phyloP scores from a whole-genome alignment of 345 rosid genomes.

The Raphanus raphanistrum region DNA sequence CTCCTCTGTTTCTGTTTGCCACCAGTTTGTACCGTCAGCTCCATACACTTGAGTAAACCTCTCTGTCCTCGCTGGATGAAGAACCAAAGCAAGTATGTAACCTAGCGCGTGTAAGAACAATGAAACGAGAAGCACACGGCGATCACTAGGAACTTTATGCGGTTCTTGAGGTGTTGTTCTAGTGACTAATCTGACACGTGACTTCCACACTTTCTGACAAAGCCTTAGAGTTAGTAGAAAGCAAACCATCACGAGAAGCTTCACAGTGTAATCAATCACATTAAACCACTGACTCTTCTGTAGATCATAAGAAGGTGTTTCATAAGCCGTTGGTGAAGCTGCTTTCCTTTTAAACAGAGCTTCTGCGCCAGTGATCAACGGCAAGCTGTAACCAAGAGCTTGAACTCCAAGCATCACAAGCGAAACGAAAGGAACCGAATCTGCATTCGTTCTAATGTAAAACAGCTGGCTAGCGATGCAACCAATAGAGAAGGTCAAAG shows the following conservation, averaged over 20 bases:
- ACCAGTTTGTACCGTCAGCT: slow-evolving; percentile 31
- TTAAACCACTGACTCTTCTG: slow-evolving; percentile 68
- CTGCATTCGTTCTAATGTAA: slow-evolving; percentile 48
- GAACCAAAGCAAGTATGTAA: slow-evolving; percentile 49
- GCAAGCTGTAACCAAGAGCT: slow-evolving; percentile 78
- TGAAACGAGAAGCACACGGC: slow-evolving; percentile 50
- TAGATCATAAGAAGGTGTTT: slow-evolving; percentile 49
- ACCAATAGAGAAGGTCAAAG: slow-evolving; percentile 66
- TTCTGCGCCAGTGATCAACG: slow-evolving; percentile 82
- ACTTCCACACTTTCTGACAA: slow-evolving; percentile 84
- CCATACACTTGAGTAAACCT: slow-evolving; percentile 34
- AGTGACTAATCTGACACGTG: slow-evolving; percentile 56
- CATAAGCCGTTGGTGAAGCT: slow-evolving; percentile 47
- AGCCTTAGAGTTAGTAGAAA: slow-evolving; percentile 76
- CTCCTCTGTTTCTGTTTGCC: slow-evolving; percentile 79
- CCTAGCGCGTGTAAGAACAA: slow-evolving; percentile 56
- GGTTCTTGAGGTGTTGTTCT: slow-evolving; percentile 55
- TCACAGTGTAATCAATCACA: slow-evolving; percentile 68
- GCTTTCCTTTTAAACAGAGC: slow-evolving; percentile 63
- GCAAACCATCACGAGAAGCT: slow-evolving; percentile 69
- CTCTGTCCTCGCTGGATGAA: slow-evolving; percentile 47
- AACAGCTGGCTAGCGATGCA: slow-evolving; percentile 72
- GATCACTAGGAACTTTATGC: slow-evolving; percentile 67
- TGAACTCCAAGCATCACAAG: slow-evolving; percentile 89
- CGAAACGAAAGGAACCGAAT: slow-evolving; percentile 58